These are phyloP conservation scores for Micractinium conductrix DNA, from an alignment of 139 green algal genomes.

Conservation along the genomic window DNA sequence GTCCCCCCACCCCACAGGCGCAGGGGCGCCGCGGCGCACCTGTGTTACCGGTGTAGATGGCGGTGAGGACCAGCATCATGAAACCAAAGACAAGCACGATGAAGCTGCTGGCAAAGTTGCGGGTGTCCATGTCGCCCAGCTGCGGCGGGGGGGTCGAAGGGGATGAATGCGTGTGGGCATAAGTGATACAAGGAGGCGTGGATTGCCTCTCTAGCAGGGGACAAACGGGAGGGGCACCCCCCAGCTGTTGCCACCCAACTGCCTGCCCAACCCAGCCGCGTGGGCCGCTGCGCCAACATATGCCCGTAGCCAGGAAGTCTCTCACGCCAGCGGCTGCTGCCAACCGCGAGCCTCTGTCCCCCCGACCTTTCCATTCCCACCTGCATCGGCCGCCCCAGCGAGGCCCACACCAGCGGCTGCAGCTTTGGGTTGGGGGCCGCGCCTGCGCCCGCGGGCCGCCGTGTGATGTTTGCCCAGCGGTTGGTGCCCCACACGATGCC, in stretches of 20 bases:
- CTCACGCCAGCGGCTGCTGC: too few relatives aligned
- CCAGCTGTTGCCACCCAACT: too few relatives aligned
- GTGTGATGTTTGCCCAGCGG: conserved; percentile 6
- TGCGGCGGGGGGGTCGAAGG: background rate
- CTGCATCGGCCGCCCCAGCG: conserved; percentile 24
- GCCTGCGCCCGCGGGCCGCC: background rate
- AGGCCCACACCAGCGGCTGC: background rate
- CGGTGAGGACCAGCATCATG: conserved; percentile 11
- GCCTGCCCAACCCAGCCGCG: background rate
- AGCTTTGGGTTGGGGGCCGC: background rate
- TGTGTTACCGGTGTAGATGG: conserved; percentile 24
- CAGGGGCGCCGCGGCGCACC: background rate
- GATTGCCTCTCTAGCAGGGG: background rate
- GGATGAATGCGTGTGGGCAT: background rate
- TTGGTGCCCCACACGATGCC: background rate
- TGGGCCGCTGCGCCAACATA: background rate
- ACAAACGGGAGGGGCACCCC: background rate
- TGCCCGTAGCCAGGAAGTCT: background rate
- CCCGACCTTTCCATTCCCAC: background rate
- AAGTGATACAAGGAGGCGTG: background rate
- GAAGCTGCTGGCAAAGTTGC: conserved; percentile 10
- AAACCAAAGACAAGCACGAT: conserved; percentile 19
- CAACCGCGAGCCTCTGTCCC: too few relatives aligned
- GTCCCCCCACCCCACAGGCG: background rate
- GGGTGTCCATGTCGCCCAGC: background rate